Base-by-base conservation (phyloP, 2,329 filamentous ascomycete genomes). In the Colletotrichum magnum region DNA sequence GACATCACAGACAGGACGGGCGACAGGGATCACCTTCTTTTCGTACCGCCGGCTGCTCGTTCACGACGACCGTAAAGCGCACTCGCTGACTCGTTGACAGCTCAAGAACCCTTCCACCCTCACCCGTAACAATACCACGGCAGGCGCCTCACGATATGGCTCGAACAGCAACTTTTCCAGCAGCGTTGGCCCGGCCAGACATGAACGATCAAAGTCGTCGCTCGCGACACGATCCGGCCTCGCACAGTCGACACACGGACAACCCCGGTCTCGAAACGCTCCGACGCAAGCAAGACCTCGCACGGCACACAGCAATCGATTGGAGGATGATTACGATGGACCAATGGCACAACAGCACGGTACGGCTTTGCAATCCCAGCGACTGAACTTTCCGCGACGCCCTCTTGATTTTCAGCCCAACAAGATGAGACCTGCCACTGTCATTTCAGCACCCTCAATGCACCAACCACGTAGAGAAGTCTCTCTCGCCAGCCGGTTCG, bases 161-260 rank as follows among this genome's bases (percentile, higher is more conserved):
- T 15, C 59, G 1, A 81, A 82, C 61, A 84, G 81, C 71, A 84
- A 82, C 70, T 89, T 90, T 71, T 84, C 87, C 15, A 87, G 84
- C 70, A 91, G 88, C 74, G 78, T 89, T 32, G 89, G 90, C 1
- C 83, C 86, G 13, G 84, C 83, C 15, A 86, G 89, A 72, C 74
- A 80, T 68, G 79, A 83, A 77, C 86, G 88, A 62, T 84, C 87
- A 3, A 84, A 88, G 70, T 84, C 87, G 6, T 82, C 88, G 43
- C 80, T 88, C 72, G 80, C 81, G 26, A 83, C 10, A 71, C 85
- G 86, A 70, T 79, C 85, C 51, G 81, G 84, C 62, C 56, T 65
- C 21, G 48, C 65, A 50, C 57, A 65, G 24, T 68, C 65, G n/a
- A 54, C 65, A 41, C 39, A 57, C 54, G 66, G 66, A 54, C 61